Evolutionary conservation across 1,284 basidiomycete species (phyloP).

Genomic region (Melanopsichium pennsylvanicum): DNA sequence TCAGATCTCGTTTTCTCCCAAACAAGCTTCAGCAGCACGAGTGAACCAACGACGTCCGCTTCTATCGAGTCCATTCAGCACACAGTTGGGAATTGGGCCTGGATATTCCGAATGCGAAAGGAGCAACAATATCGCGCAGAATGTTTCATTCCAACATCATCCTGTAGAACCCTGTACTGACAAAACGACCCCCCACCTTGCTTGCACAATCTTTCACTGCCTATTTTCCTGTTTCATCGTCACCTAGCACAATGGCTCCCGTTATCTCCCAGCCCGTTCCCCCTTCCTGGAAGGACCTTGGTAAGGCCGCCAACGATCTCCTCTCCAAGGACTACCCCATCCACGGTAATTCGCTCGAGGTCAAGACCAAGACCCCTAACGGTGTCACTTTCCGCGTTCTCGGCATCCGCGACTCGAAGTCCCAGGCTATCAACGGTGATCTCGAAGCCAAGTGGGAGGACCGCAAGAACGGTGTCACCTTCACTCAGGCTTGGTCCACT

Average conservation of each 20-base stretch:
- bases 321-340: slow-evolving; percentile 93
- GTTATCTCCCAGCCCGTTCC: slow-evolving; percentile 59
- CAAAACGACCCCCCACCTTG: no score
- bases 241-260: slow-evolving; percentile 38
- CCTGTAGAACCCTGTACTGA: no score
- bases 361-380: slow-evolving; percentile 90
- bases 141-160: no score
- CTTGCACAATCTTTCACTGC: no score
- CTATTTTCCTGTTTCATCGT: no score
- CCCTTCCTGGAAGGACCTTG: slow-evolving; percentile 68
- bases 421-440: slow-evolving; percentile 63
- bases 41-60: no score
- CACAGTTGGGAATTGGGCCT: no score
- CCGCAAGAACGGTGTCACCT: slow-evolving; percentile 63
- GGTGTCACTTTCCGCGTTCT: slow-evolving; percentile 67
- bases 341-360: slow-evolving; percentile 72
- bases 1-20: no score
- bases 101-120: no score
- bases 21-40: no score
- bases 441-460: slow-evolving; percentile 66
- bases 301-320: slow-evolving; percentile 89
- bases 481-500: slow-evolving; percentile 78
- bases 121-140: no score
- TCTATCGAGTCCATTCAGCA: no score
- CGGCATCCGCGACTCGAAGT: slow-evolving; percentile 64